A percentile compares a stretch with the other conserved stretches of the same genome.
Conservation (phyloP, 2,329 filamentous ascomycete genomes). For the Botryosphaeria dothidea region DNA sequence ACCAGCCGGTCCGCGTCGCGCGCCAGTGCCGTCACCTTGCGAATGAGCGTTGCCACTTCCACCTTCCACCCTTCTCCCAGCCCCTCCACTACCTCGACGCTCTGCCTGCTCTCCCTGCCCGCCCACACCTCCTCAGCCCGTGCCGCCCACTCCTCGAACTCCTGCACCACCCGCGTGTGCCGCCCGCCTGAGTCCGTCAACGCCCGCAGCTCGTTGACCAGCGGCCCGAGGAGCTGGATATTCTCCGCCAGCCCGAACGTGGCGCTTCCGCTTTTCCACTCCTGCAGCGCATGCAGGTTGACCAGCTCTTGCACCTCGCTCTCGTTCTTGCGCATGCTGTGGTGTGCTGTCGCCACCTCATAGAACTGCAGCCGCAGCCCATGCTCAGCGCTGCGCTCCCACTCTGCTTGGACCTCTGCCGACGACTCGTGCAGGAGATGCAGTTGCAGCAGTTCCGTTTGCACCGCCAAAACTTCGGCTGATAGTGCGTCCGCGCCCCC, state of each 20-base stretch:
- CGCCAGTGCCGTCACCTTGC: constrained; percentile 35
- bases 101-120: constrained; percentile 22
- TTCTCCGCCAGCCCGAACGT: constrained; percentile 34
- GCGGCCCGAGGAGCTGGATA: constrained; percentile 36
- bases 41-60: constrained; percentile 34
- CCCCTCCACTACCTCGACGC: constrained; percentile 25
- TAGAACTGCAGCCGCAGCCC: constrained; percentile 35
- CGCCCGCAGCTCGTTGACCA: constrained; percentile 38
- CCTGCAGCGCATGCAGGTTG: constrained; percentile 37
- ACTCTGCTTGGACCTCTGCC: constrained; percentile 27
- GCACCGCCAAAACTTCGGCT: constrained; percentile 33
- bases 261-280: constrained; percentile 33
- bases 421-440: constrained; percentile 36
- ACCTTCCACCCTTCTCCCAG: constrained; percentile 36
- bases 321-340: constrained; percentile 37
- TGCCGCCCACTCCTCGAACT: constrained; percentile 35
- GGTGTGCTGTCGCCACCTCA: constrained; percentile 37
- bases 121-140: constrained; percentile 32
- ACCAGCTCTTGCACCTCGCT: constrained; percentile 37
- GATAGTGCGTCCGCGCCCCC: constrained; percentile 24
- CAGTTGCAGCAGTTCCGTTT: constrained; percentile 41
- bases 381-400: constrained; percentile 36
- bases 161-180: constrained; percentile 29
- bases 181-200: constrained; percentile 36
- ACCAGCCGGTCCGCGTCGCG: constrained; percentile 35